phyloP scores from a whole-genome alignment of 2,329 filamentous ascomycete genomes.

The Colletotrichum sp. region DNA sequence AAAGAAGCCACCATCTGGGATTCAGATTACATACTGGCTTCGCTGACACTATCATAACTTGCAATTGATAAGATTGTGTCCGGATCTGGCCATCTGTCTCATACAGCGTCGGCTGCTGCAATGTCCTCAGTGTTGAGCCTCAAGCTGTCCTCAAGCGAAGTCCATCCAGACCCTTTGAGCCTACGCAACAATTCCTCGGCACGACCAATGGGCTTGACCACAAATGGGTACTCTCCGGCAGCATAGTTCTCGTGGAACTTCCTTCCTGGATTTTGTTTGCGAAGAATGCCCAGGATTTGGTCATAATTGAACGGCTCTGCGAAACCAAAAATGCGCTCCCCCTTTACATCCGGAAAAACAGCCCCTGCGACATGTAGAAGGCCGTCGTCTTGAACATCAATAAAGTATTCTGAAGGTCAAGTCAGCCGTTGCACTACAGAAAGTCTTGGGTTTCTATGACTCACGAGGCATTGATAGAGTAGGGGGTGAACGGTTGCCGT shows the following conservation, averaged over 20 bases:
- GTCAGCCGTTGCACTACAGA: neutral
- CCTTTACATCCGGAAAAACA: conserved; percentile 46
- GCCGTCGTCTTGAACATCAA: conserved; percentile 54
- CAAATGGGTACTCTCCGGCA: neutral
- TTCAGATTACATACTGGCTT: too few relatives aligned
- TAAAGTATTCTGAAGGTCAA: conserved; percentile 41
- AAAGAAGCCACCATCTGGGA: too few relatives aligned
- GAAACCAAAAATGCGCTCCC: conserved; percentile 60
- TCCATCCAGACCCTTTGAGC: conserved; percentile 23
- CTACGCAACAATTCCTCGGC: conserved; percentile 24
- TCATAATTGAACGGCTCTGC: conserved; percentile 52
- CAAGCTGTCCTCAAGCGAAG: conserved; percentile 16
- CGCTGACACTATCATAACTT: too few relatives aligned
- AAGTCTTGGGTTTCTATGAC: neutral
- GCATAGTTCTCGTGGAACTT: conserved; percentile 28
- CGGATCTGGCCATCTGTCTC: too few relatives aligned
- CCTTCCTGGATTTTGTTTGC: conserved; percentile 24
- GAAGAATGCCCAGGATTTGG: conserved; percentile 35
- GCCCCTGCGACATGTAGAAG: conserved; percentile 58
- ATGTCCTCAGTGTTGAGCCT: neutral
- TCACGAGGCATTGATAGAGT: neutral
- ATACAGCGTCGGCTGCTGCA: neutral
- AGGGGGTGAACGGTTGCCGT: conserved; percentile 10
- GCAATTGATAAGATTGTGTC: too few relatives aligned
- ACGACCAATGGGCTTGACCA: conserved; percentile 9